These are phyloP conservation scores for Lactarius psammicola DNA, from an alignment of 768 basidiomycete genomes.

Conservation along the genomic window DNA sequence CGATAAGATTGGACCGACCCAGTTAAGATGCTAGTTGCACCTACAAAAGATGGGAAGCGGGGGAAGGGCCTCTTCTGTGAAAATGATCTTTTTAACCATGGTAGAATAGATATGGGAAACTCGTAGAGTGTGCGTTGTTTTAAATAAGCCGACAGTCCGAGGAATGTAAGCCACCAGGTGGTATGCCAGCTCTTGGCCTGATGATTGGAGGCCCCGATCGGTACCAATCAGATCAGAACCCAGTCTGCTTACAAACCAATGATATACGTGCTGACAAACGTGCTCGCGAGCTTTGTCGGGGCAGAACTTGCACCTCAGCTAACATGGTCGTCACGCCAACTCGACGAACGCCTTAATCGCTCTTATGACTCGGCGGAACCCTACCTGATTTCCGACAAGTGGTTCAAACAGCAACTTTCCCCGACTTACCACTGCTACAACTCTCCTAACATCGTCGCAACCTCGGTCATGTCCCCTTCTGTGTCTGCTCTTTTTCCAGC, in stretches of 20 bases:
- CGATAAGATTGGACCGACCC: neutral
- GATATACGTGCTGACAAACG: too few relatives aligned
- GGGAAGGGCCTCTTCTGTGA: conserved; percentile 36
- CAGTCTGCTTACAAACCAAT: too few relatives aligned
- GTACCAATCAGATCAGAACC: too few relatives aligned
- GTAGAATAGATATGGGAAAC: neutral
- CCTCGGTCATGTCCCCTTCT: neutral
- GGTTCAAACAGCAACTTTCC: neutral
- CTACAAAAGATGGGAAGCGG: conserved; percentile 39
- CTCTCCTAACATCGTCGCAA: neutral
- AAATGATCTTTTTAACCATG: conserved; percentile 37
- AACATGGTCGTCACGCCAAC: neutral
- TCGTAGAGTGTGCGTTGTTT: neutral
- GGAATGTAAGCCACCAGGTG: too few relatives aligned
- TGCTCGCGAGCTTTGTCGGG: too few relatives aligned
- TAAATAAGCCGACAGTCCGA: neutral
- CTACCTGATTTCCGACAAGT: too few relatives aligned
- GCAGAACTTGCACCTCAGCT: too few relatives aligned
- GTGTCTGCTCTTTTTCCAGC: neutral
- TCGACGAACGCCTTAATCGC: neutral
- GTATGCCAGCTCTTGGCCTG: too few relatives aligned
- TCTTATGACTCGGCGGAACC: too few relatives aligned
- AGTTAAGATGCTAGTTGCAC: neutral
- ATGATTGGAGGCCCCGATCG: too few relatives aligned
- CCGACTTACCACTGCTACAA: neutral